phyloP scores from a whole-genome alignment of 164 flowering plant species.

The Vitis amurensis region DNA sequence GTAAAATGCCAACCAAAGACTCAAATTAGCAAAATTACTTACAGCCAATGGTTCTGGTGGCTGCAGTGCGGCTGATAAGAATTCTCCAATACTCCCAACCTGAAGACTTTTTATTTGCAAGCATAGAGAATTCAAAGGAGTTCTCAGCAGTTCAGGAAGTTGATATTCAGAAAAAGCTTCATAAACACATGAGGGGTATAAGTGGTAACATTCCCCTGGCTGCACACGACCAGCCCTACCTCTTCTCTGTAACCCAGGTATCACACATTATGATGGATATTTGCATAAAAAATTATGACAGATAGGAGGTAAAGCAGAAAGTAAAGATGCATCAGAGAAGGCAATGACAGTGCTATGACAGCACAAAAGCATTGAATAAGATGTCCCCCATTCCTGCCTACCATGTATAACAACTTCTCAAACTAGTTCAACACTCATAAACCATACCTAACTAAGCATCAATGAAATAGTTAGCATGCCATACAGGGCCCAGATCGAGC shows the following conservation, averaged over 20 bases:
- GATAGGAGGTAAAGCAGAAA: neutral
- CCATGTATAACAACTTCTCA: too few species aligned
- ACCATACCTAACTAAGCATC: neutral
- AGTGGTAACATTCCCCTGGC: constrained; percentile 97
- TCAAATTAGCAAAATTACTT: constrained; percentile 27
- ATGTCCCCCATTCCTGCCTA: too few species aligned
- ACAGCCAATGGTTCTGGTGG: constrained; percentile 94
- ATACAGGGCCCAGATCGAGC: neutral
- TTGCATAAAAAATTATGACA: too few species aligned
- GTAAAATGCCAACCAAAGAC: too few species aligned
- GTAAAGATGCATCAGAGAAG: neutral
- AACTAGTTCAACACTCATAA: neutral
- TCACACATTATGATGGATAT: constrained; percentile 3
- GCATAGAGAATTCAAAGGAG: constrained; percentile 98
- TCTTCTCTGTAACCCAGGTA: constrained; percentile 66
- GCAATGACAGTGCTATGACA: neutral
- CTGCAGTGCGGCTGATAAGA: constrained; percentile 92
- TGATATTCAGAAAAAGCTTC: constrained; percentile 98
- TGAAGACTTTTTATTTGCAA: constrained; percentile 96
- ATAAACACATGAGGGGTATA: constrained; percentile 92
- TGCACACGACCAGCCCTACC: constrained; percentile 99
- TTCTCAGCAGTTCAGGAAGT: constrained; percentile 96
- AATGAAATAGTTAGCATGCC: too few species aligned
- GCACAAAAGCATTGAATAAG: too few species aligned
- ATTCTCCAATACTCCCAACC: constrained; percentile 84